Evolutionary conservation across 495 filamentous ascomycete genomes (phyloP), one percentile per base, ranked within the genome.

Genomic region (Penicillium taxi): DNA sequence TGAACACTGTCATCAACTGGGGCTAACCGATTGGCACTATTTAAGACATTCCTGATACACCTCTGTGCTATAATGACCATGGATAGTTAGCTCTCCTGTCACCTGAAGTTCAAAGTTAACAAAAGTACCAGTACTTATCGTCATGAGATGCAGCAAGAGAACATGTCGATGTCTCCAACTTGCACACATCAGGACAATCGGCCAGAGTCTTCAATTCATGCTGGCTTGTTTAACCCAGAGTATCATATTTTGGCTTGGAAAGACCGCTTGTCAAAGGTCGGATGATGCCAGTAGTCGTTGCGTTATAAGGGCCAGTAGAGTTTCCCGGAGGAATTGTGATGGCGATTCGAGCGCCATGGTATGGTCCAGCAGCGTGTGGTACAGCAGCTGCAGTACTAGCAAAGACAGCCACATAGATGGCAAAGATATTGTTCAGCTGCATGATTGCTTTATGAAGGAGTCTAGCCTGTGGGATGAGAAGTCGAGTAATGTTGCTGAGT

Each of bases 141-240:
- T 58, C 56, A 9, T 55, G 32, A 0, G 58, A 56, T 12, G 56
- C 32, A 14, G 56, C 53, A 39, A 58, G 32, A 2, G 42, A 47
- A 28, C 56, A 62, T 6, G 53, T 45, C 35, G 58, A 47, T 3
- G 52, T 32, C 23, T 43, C 32, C 30, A 61, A 27, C 6, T 50
- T 54, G 22, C 58, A 61, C 27, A 57, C 9, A 28, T 55, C 50
- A n/a, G 45, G 31, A 31, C 58, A 59, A 20, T 44, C 45, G 27
- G 50, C n/a, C n/a, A 27, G 7, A 13, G 34, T 18, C 5, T 36
- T 36, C 34, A 36, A 5, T 14, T 26, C 29, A 26, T 45, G 30
- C 9, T 34, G 41, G 11, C 25, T 16, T 29, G 21, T 21, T 4
- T 24, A n/a, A 9, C 2, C 34, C 16, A 4, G 11, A 16, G 31